A percentile compares a stretch with the other conserved stretches of the same genome.
phyloP scores from a whole-genome alignment of 2,329 filamentous ascomycete species.

The Cladorrhinum sp. region DNA sequence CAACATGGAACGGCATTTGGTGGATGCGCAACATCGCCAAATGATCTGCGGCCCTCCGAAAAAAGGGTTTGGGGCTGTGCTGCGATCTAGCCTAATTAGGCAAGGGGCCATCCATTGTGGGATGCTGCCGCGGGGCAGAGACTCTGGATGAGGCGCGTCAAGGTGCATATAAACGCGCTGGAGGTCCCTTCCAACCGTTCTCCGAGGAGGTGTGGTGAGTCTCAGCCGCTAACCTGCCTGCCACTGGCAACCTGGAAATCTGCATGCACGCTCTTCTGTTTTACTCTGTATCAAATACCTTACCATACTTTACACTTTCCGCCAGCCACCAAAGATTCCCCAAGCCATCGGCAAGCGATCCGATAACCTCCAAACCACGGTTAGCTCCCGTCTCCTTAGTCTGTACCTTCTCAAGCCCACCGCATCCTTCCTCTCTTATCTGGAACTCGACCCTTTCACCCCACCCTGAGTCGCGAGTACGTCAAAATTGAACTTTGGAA shows the following conservation, averaged over 20 bases:
- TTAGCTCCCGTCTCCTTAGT: constrained; percentile 3
- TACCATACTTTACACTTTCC: background rate
- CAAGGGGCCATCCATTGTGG: constrained; percentile 4
- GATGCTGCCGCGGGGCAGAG: constrained; percentile 20
- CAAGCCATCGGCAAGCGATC: background rate
- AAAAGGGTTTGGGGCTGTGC: constrained; percentile 19
- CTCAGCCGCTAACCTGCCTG: too few species aligned
- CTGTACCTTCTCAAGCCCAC: background rate
- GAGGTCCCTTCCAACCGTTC: constrained; percentile 34
- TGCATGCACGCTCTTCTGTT: background rate
- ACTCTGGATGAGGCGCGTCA: constrained; percentile 25
- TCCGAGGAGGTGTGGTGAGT: background rate
- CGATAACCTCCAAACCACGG: background rate
- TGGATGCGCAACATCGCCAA: background rate
- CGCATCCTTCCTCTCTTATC: background rate
- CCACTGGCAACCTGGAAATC: too few species aligned
- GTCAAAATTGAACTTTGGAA: background rate
- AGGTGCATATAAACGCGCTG: constrained; percentile 49
- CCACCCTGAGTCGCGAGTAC: background rate
- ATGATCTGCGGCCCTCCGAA: constrained; percentile 8
- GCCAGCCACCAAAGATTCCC: background rate
- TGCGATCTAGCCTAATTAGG: constrained; percentile 7
- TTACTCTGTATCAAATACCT: background rate
- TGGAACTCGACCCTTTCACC: background rate
- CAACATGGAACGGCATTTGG: background rate